Conservation (phyloP, 805 yeast genomes). For the Cyberlindnera mississippiensis region DNA sequence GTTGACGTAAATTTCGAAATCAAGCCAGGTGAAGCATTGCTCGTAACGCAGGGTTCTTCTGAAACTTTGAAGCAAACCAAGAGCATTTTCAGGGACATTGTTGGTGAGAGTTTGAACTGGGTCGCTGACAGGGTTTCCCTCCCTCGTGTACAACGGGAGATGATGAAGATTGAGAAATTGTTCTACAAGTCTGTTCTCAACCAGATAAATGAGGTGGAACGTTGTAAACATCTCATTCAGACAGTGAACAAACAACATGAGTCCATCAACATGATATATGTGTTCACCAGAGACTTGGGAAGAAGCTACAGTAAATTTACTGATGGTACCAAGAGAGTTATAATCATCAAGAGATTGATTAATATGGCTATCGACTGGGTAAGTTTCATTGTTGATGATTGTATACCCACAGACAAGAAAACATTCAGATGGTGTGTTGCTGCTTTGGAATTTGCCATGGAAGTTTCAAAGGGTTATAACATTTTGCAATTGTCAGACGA, state of each 20-base stretch:
- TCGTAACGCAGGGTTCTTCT: slow-evolving; percentile 69
- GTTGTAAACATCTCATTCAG: slow-evolving; percentile 48
- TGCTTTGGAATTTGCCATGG: slow-evolving; percentile 95
- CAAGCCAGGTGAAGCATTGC: slow-evolving; percentile 61
- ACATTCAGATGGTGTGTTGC: slow-evolving; percentile 96
- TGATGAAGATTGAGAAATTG: slow-evolving; percentile 58
- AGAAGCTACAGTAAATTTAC: slow-evolving; percentile 62
- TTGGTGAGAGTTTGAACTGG: slow-evolving; percentile 50
- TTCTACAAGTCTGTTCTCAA: slow-evolving; percentile 65
- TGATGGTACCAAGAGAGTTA: slow-evolving; percentile 62
- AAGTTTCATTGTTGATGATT: slow-evolving; percentile 87
- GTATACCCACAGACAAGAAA: slow-evolving; percentile 84
- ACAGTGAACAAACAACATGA: slow-evolving; percentile 67
- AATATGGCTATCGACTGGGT: slow-evolving; percentile 87
- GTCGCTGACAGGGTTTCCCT: slow-evolving; percentile 68
- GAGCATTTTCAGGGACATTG: slow-evolving; percentile 52
- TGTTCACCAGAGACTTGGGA: slow-evolving; percentile 79
- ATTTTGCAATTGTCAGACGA: slow-evolving; percentile 75
- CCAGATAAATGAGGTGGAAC: slow-evolving; percentile 56
- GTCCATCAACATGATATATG: slow-evolving; percentile 65
- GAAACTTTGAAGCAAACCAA: slow-evolving; percentile 51
- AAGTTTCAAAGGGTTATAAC: slow-evolving; percentile 85
- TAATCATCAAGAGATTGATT: slow-evolving; percentile 66
- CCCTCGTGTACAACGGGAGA: slow-evolving; percentile 66
- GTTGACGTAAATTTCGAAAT: slow-evolving; percentile 42